These are phyloP conservation scores for Crithidia bombi DNA, from an alignment of 208 protist genomes.

Conservation along the genomic window DNA sequence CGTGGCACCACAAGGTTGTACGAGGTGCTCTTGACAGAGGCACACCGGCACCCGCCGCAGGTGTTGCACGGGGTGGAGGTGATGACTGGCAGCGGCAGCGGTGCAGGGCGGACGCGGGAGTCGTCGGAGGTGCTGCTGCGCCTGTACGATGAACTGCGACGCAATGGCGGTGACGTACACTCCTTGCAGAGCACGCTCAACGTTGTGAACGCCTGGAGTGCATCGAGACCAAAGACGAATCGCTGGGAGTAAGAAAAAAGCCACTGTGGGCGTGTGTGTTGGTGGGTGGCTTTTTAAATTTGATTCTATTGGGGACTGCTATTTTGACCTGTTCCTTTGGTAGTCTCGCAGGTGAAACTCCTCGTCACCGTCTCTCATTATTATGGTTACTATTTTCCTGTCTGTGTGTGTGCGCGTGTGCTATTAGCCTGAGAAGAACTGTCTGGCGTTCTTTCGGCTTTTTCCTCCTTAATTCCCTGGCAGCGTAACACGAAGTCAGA, in stretches of 20 bases:
- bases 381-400: background rate
- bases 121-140: conserved; percentile 51
- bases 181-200: conserved; percentile 54
- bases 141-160: conserved; percentile 67
- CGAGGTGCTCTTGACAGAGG: conserved; percentile 58
- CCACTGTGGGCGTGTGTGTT: background rate
- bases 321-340: background rate
- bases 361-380: no score
- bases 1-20: conserved; percentile 65
- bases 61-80: conserved; percentile 3
- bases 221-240: conserved; percentile 33
- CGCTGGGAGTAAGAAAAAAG: conserved; percentile 13
- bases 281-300: background rate
- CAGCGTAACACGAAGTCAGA: no score
- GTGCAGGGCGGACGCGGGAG: conserved; percentile 8
- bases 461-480: no score
- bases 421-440: no score
- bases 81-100: background rate
- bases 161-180: conserved; percentile 53
- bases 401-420: no score
- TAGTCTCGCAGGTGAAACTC: no score
- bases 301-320: background rate
- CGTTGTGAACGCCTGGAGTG: conserved; percentile 81
- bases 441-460: no score
- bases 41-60: conserved; percentile 45